Base-by-base conservation (phyloP, 768 basidiomycete species). In the Trametes villosa region DNA sequence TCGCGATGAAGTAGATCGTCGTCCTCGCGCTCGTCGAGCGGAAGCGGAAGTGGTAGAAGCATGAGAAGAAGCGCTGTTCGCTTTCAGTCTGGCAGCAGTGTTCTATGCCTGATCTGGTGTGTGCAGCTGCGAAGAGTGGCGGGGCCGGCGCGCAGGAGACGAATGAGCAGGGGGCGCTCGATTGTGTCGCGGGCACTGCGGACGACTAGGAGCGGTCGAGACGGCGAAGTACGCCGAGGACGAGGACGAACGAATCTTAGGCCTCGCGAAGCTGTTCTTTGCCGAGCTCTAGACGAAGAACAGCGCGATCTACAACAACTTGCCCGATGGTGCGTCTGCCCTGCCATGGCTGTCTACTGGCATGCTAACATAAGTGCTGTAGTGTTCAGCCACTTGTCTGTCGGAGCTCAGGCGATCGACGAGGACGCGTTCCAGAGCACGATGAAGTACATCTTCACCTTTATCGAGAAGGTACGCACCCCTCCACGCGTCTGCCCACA, bases 161-260 rank as follows among this genome's bases (percentile, higher is more conserved):
- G 67, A 92, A 81, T 59, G 75, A 81, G 40, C 81, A 77, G 17
- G 95, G 97, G 69, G 97, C 98, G 71, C 86, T 98, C 0, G 97
- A 99, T 65, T 94, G 96, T 67, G 96, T 98, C 11, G 94, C 91
- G 9, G 97, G 97, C 6, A 96, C 96, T 69, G 94, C 94, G 4
- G 97, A 99, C 72, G 97, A 99, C 70, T 96, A 99, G 68, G 96
- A 72, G 80, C 98, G 8, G 97, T 97, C 18, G 97, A 99, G 81
- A 98, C 98, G 96, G 97, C 96, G n/a, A 98, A 99, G 75, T 98
- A 96, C 71, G 76, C 98, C 8, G 95, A 98, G 76, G 96, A 98
- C 73, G 80, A 84, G 24, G 96, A 98, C 58, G 81, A 81, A 45
- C 77, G 96, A 15, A 90, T 99, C 60, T 85, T 91, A 17, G 96